These are phyloP conservation scores for Rhododendron kiyosumense DNA, from an alignment of 148 eudicot genomes.

Conservation along the genomic window DNA sequence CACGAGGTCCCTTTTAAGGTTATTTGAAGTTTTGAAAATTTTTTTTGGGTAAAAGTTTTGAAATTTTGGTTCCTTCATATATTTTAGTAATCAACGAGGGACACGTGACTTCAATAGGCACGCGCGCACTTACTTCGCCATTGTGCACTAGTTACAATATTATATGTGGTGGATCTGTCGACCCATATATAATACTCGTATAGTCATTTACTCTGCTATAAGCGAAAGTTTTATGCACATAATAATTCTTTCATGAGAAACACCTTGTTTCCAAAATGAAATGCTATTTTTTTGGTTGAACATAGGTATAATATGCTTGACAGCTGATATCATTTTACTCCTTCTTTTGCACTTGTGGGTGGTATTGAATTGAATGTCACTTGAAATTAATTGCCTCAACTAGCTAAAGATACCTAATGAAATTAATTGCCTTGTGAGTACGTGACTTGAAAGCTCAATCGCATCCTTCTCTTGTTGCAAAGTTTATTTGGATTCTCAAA, in stretches of 20 bases:
- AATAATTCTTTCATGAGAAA: background rate
- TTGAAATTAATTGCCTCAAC: background rate
- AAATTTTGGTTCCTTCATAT: background rate
- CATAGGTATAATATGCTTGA: background rate
- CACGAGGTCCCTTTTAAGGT: background rate
- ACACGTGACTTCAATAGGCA: background rate
- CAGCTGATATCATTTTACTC: no score
- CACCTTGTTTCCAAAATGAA: background rate
- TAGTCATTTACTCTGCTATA: no score
- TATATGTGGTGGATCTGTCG: no score
- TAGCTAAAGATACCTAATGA: background rate
- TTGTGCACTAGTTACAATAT: no score
- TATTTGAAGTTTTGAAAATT: background rate
- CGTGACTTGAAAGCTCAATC: background rate
- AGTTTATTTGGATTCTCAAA: background rate
- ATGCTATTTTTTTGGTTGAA: background rate
- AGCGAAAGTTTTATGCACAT: background rate
- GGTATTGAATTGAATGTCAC: background rate
- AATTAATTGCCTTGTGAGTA: background rate
- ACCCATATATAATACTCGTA: no score
- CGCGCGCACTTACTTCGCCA: no score
- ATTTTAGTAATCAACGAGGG: background rate
- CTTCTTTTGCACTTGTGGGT: background rate
- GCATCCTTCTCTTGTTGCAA: background rate
- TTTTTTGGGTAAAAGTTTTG: no score